Percentiles rank a stretch among this genome's conserved stretches.
These are phyloP conservation scores for Musa itinerans DNA, from an alignment of 176 grass and related monocot species.

Conservation along the genomic window DNA sequence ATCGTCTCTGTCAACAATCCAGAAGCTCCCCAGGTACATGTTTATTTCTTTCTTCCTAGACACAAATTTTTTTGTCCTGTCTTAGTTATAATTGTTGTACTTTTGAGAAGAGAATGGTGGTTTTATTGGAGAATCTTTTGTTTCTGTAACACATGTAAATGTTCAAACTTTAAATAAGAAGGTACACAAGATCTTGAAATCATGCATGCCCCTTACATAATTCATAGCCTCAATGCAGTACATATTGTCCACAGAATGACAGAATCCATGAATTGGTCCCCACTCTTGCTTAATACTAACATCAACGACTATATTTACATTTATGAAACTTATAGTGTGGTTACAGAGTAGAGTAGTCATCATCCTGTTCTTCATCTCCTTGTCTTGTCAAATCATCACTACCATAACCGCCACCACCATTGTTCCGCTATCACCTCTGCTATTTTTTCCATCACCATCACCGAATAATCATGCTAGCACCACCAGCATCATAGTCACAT, in stretches of 20 bases:
- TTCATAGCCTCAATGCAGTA: neutral
- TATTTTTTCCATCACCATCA: neutral
- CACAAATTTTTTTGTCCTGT: neutral
- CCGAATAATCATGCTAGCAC: neutral
- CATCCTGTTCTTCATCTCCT: neutral
- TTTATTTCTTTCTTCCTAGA: neutral
- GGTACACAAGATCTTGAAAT: neutral
- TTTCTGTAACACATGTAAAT: neutral
- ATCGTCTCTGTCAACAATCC: slow-evolving; percentile 28
- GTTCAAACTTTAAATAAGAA: neutral
- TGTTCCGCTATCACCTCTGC: neutral
- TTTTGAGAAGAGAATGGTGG: too few species aligned
- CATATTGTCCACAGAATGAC: neutral
- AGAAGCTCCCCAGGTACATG: slow-evolving; percentile 54
- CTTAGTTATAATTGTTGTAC: neutral
- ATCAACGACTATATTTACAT: neutral
- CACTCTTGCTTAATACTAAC: neutral
- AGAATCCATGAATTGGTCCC: neutral
- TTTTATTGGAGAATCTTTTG: neutral
- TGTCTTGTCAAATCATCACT: too few species aligned
- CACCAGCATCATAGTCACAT: neutral
- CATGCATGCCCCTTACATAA: neutral
- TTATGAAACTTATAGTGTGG: neutral
- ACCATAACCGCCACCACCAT: neutral
- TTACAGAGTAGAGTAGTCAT: neutral